Evolutionary conservation across 108 stramenopile genomes (phyloP).

Genomic region (Nitzschia palea): DNA sequence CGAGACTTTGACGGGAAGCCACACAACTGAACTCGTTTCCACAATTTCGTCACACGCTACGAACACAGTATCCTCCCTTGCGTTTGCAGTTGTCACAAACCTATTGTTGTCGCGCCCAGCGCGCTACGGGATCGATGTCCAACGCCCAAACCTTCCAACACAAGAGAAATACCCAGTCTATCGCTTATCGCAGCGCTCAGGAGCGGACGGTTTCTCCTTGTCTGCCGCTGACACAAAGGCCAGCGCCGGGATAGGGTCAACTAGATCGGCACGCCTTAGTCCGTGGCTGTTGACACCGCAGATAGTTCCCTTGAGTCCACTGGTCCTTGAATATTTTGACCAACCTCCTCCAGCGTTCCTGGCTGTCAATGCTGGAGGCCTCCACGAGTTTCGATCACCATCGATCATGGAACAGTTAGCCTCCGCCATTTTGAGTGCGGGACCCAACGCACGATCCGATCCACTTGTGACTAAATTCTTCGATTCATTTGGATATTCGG

Average conservation of each 20-base stretch:
- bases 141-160: slow-evolving; percentile 7
- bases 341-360: slow-evolving; percentile 32
- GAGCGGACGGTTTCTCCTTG: slow-evolving; percentile 61
- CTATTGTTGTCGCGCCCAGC: slow-evolving; percentile 35
- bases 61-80: slow-evolving; percentile 26
- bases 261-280: slow-evolving; percentile 68
- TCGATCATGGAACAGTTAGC: slow-evolving; percentile 56
- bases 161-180: slow-evolving; percentile 18
- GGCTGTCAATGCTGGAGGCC: slow-evolving; percentile 74
- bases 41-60: not conserved
- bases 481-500: slow-evolving; percentile 68
- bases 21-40: not conserved
- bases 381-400: slow-evolving; percentile 64
- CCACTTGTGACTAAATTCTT: slow-evolving; percentile 64
- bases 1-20: no score
- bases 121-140: slow-evolving; percentile 29
- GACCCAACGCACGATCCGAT: slow-evolving; percentile 60
- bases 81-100: slow-evolving; percentile 30
- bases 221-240: slow-evolving; percentile 52
- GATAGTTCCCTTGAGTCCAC: slow-evolving; percentile 57
- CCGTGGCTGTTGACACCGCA: slow-evolving; percentile 68
- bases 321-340: slow-evolving; percentile 60
- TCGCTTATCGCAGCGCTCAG: slow-evolving; percentile 42
- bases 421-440: slow-evolving; percentile 49
- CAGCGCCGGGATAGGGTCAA: not conserved